Percentiles rank a stretch among this genome's conserved stretches.
Evolutionary conservation across 345 rosid genomes (phyloP).

Genomic region (Conringia planisiliqua): DNA sequence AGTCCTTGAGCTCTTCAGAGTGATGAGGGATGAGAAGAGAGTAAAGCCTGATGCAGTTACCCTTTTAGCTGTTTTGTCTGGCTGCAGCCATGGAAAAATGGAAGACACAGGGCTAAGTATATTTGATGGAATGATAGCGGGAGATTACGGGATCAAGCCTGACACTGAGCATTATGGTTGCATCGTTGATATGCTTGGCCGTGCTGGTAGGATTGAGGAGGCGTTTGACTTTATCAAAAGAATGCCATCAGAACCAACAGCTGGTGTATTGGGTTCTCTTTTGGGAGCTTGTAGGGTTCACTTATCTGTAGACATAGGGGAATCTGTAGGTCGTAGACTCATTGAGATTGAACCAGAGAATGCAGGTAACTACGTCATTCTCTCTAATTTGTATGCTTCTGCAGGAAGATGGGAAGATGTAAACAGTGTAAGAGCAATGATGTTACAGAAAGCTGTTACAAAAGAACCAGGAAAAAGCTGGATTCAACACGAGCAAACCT

Average conservation of each 20-base stretch:
- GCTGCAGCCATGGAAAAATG: slow-evolving; percentile 91
- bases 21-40: slow-evolving; percentile 63
- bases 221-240: slow-evolving; percentile 52
- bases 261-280: slow-evolving; percentile 81
- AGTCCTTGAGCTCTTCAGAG: slow-evolving; percentile 58
- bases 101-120: slow-evolving; percentile 65
- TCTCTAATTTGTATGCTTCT: slow-evolving; percentile 80
- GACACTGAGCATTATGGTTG: slow-evolving; percentile 82
- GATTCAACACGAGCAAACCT: slow-evolving; percentile 68
- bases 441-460: slow-evolving; percentile 63
- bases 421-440: slow-evolving; percentile 53
- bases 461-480: slow-evolving; percentile 92
- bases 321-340: slow-evolving; percentile 51
- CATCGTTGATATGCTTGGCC: slow-evolving; percentile 83
- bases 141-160: slow-evolving; percentile 47
- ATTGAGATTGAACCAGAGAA: slow-evolving; percentile 79
- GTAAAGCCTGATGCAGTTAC: slow-evolving; percentile 70
- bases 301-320: slow-evolving; percentile 61
- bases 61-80: slow-evolving; percentile 75
- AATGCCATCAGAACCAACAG: slow-evolving; percentile 76
- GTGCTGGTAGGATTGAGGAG: slow-evolving; percentile 72
- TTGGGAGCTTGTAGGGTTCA: slow-evolving; percentile 88
- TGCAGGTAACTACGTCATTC: slow-evolving; percentile 78
- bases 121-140: slow-evolving; percentile 52
- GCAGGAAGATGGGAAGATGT: slow-evolving; percentile 88